Evolutionary conservation across 192 early-diverging fungal species (phyloP).

Genomic region (Coemansia sp.): DNA sequence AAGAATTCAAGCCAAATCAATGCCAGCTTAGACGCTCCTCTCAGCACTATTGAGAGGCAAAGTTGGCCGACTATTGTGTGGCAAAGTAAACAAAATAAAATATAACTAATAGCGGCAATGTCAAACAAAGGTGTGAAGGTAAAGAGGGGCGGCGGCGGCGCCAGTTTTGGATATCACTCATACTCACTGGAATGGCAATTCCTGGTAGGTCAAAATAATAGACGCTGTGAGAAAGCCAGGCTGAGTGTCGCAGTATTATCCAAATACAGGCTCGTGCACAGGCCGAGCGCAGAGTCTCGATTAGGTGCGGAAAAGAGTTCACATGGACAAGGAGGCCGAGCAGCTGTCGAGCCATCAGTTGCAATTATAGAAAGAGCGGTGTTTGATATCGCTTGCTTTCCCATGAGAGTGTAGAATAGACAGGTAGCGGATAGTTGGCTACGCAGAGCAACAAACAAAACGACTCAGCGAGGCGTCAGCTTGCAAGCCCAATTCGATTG

Average conservation of each 20-base stretch:
- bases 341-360: background rate
- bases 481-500: background rate
- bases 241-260: background rate
- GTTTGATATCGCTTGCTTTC: background rate
- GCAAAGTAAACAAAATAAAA: background rate
- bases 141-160: background rate
- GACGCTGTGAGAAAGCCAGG: background rate
- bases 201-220: background rate
- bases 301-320: background rate
- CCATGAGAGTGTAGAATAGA: background rate
- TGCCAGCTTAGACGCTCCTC: background rate
- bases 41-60: background rate
- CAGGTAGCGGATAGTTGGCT: background rate
- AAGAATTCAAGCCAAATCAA: background rate
- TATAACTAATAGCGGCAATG: background rate
- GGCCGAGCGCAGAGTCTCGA: background rate
- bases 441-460: background rate
- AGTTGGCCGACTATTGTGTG: background rate
- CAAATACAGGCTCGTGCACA: background rate
- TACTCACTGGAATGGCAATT: background rate
- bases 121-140: background rate
- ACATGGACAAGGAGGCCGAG: background rate
- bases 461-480: background rate
- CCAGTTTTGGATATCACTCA: constrained; percentile 9
- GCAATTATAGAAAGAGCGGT: background rate